Evolutionary conservation across 345 rosid genomes (phyloP).

Genomic region (Diplotaxis tenuifolia): DNA sequence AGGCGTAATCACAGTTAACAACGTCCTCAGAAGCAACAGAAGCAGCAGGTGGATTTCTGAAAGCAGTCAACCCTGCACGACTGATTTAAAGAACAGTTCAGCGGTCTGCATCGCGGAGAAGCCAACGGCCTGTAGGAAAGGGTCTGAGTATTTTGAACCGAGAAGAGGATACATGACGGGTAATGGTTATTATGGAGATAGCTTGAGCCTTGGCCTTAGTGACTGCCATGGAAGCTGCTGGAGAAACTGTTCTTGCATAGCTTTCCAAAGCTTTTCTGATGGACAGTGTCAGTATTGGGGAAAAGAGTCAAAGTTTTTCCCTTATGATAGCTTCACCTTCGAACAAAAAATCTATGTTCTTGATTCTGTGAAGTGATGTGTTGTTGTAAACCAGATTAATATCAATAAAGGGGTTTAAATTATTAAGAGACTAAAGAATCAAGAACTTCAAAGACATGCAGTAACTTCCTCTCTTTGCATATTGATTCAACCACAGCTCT

Average conservation of each 20-base stretch:
- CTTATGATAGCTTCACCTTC: slow-evolving; percentile 24
- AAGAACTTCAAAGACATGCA: slow-evolving; percentile 53
- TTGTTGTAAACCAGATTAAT: slow-evolving; percentile 17
- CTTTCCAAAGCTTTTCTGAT: slow-evolving; percentile 28
- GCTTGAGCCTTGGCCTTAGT: slow-evolving; percentile 41
- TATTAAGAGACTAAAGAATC: slow-evolving; percentile 47
- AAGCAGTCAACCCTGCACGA: slow-evolving; percentile 35
- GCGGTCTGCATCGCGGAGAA: slow-evolving; percentile 52
- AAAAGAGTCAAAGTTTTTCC: slow-evolving; percentile 36
- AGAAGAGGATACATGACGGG: slow-evolving; percentile 45
- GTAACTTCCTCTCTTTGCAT: slow-evolving; percentile 72
- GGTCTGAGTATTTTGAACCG: slow-evolving; percentile 39
- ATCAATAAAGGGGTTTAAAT: slow-evolving; percentile 8
- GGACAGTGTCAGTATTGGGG: slow-evolving; percentile 55
- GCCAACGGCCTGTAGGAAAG: slow-evolving; percentile 50
- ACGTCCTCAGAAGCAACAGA: slow-evolving; percentile 9
- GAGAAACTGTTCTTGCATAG: slow-evolving; percentile 58
- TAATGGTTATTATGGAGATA: slow-evolving; percentile 15
- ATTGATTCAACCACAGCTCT: slow-evolving; percentile 49
- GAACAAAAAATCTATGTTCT: slow-evolving; percentile 39
- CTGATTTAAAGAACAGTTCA: slow-evolving; percentile 36
- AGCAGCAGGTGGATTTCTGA: slow-evolving; percentile 32
- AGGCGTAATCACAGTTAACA: slow-evolving; percentile 48
- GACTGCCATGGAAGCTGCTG: slow-evolving; percentile 62
- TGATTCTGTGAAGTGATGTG: slow-evolving; percentile 25